Evolutionary conservation across 495 filamentous ascomycete species (phyloP).

Genomic region (Antarctomyces pellizariae): DNA sequence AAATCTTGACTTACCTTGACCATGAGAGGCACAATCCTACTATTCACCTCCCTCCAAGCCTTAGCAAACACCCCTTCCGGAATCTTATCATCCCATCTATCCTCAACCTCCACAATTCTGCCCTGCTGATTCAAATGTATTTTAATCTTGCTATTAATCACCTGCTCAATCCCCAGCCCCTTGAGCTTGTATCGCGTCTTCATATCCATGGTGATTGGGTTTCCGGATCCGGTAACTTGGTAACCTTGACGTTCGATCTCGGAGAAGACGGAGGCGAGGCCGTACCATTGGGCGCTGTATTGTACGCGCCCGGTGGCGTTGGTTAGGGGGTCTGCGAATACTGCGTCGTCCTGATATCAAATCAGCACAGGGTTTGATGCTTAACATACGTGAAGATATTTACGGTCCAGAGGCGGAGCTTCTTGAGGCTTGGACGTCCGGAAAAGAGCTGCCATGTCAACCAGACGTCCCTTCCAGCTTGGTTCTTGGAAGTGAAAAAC

Average conservation of each 20-base stretch:
- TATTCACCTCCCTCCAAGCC: too few relatives aligned
- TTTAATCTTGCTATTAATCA: conserved; percentile 23
- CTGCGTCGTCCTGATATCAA: conserved; percentile 7
- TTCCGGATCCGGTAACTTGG: too few relatives aligned
- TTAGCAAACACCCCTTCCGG: conserved; percentile 22
- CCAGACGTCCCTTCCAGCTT: not conserved
- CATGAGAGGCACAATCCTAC: too few relatives aligned
- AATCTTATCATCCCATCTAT: conserved; percentile 30
- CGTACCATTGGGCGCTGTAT: conserved; percentile 12
- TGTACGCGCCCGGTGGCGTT: conserved; percentile 8
- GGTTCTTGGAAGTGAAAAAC: conserved; percentile 1
- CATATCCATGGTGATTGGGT: conserved; percentile 29
- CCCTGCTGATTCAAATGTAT: conserved; percentile 19
- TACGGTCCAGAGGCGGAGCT: conserved; percentile 27
- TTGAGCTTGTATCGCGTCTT: conserved; percentile 28
- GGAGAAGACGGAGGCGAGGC: conserved; percentile 7
- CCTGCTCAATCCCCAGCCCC: conserved; percentile 26
- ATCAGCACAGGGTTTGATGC: not conserved
- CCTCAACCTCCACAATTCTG: conserved; percentile 29
- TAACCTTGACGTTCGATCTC: conserved; percentile 4
- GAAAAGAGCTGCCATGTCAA: conserved; percentile 24
- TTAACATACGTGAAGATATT: not conserved
- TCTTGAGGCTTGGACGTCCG: conserved; percentile 27
- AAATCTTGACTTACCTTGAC: too few relatives aligned
- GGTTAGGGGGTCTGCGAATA: conserved; percentile 9